Evolutionary conservation across 2,329 filamentous ascomycete genomes (phyloP).

Genomic region (Fusarium sp.): DNA sequence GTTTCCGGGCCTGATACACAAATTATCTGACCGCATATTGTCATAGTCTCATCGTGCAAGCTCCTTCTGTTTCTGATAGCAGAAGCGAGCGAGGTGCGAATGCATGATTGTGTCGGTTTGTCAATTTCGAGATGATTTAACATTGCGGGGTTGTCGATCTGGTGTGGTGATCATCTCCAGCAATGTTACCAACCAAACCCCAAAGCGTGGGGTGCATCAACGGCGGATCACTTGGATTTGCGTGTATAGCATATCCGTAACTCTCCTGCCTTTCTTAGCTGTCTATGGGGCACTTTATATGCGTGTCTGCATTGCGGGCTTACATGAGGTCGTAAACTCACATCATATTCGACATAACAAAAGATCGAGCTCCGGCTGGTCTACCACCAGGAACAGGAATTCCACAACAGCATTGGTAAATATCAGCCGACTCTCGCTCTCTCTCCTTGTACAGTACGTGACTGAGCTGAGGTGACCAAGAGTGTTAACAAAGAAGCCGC

Average conservation of each 20-base stretch:
- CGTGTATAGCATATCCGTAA: neutral
- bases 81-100: neutral
- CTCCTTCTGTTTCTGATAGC: neutral
- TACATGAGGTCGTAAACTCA: neutral
- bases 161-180: conserved; percentile 39
- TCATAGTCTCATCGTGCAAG: neutral
- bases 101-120: neutral
- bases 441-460: neutral
- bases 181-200: conserved; percentile 30
- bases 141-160: conserved; percentile 46
- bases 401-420: neutral
- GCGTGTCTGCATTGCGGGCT: neutral
- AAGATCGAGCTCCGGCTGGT: neutral
- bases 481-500: neutral
- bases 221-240: conserved; percentile 23
- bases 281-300: neutral
- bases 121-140: conserved; percentile 15
- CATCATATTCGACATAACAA: neutral
- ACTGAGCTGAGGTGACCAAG: neutral
- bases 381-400: neutral
- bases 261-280: neutral
- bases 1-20: neutral
- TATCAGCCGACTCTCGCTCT: neutral
- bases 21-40: conserved; percentile 4
- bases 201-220: conserved; percentile 37